Base-by-base conservation (phyloP, 768 basidiomycete species). In the Pholiota conissans region DNA sequence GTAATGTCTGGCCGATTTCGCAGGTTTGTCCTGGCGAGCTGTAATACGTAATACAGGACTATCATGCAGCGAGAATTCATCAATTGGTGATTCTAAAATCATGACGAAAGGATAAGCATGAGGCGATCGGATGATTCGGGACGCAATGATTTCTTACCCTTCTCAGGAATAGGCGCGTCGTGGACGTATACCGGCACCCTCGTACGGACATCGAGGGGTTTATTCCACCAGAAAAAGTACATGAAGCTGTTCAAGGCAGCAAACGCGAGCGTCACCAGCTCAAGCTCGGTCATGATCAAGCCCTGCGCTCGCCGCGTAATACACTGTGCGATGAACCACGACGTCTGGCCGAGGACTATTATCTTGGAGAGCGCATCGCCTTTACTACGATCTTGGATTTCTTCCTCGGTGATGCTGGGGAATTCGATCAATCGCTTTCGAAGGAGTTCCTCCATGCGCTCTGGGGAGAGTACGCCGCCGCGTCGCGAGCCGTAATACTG, bases 211-310 rank as follows among this genome's bases (percentile, higher is more conserved):
- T 72, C 68, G 13, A 70, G 62, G 0, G 75, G 76, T 59, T 78
- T 78, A 32, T 69, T 56, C 74, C 71, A 76, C 76, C 76, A 77
- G 6, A 73, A 53, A 4, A 60, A 46, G 56, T 72, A 76, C 29
- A 65, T 70, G n/a, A 66, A 57, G 11, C 65, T 55, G 45, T 70
- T 74, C 27, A 75, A 59, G 1, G 66, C 55, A 7, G 69, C 72
- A 37, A 73, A 72, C 0, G 72, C 73, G 22, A 74, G 27, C 0
- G 75, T 77, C 4, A 68, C 61, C 27, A 74, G 59, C 59, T 78
- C 74, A 11, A 77, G 67, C 22, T 73, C 66, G 3, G 70, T 73
- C 32, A 72, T 52, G 11, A 68, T 61, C 3, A 76, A 65, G 18
- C 56, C 45, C 35, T 70, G 59, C 3, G 18, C 48, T 20, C 49